These are phyloP conservation scores for Amoebophrya sp. DNA, from an alignment of 169 alveolate species.

Conservation along the genomic window DNA sequence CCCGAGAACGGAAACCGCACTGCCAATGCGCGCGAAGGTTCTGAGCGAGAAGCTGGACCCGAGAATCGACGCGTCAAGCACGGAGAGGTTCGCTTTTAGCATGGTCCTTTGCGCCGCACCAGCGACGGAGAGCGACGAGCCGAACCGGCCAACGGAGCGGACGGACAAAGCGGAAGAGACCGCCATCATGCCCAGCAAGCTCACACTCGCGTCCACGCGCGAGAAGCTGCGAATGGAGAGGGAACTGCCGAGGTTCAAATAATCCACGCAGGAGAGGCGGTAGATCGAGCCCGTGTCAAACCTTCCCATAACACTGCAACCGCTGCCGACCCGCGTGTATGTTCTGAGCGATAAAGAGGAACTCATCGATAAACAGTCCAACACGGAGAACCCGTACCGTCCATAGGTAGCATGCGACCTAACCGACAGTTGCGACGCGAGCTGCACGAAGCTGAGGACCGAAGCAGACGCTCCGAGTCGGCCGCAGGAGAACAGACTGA, in stretches of 20 bases:
- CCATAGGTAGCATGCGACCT: background rate
- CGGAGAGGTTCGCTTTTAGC: no score
- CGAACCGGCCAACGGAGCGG: background rate
- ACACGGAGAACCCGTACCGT: background rate
- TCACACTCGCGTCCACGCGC: background rate
- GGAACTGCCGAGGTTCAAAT: background rate
- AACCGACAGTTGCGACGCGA: background rate
- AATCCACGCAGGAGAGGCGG: background rate
- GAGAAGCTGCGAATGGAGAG: background rate
- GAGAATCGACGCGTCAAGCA: background rate
- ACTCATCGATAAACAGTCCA: background rate
- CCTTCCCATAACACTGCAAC: background rate
- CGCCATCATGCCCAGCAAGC: background rate
- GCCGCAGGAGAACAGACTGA: background rate
- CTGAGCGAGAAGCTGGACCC: conserved; percentile 18
- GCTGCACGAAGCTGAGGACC: background rate
- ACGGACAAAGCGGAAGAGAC: background rate
- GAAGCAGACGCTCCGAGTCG: background rate
- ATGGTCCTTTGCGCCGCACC: background rate
- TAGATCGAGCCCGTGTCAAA: background rate
- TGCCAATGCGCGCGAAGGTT: background rate
- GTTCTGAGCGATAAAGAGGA: background rate
- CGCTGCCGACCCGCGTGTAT: background rate
- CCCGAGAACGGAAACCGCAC: background rate
- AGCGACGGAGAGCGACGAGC: background rate